These are phyloP conservation scores for Rosa lucieae DNA, from an alignment of 306 rosid genomes.

Conservation along the genomic window DNA sequence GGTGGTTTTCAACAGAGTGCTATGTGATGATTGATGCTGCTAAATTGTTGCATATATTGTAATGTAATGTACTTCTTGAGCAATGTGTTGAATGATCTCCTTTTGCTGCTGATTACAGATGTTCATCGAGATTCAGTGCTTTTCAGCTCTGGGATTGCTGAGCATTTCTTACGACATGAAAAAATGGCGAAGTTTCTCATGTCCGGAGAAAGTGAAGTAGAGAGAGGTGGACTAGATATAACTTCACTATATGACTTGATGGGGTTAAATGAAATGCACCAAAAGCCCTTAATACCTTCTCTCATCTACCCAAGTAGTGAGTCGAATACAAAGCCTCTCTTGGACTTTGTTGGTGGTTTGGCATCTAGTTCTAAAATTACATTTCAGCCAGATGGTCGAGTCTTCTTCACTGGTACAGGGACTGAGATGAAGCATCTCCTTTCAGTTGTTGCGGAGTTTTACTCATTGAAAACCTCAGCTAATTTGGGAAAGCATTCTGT, in stretches of 20 bases:
- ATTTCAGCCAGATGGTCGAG: slow-evolving; percentile 66
- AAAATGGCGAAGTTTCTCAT: slow-evolving; percentile 52
- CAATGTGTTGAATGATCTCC: slow-evolving; percentile 8
- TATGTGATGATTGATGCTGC: not conserved
- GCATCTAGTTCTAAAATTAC: slow-evolving; percentile 53
- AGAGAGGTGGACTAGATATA: slow-evolving; percentile 37
- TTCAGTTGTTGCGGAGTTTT: slow-evolving; percentile 65
- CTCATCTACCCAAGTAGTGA: slow-evolving; percentile 52
- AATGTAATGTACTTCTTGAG: slow-evolving; percentile 1
- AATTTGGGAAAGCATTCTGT: slow-evolving; percentile 46
- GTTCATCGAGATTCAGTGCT: slow-evolving; percentile 42
- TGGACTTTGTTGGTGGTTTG: slow-evolving; percentile 58
- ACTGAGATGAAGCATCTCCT: slow-evolving; percentile 73
- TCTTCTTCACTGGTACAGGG: slow-evolving; percentile 53
- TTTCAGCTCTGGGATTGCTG: slow-evolving; percentile 63
- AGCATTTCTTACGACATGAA: slow-evolving; percentile 57
- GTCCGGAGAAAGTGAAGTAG: slow-evolving; percentile 53
- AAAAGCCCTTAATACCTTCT: slow-evolving; percentile 41
- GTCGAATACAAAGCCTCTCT: slow-evolving; percentile 44
- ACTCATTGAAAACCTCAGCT: slow-evolving; percentile 41
- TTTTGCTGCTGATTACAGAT: slow-evolving; percentile 45
- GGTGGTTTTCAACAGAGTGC: not conserved
- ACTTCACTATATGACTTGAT: slow-evolving; percentile 48
- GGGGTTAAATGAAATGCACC: slow-evolving; percentile 46
- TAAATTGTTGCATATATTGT: not conserved